phyloP scores from a whole-genome alignment of 495 filamentous ascomycete species.

The Trichoderma virens region DNA sequence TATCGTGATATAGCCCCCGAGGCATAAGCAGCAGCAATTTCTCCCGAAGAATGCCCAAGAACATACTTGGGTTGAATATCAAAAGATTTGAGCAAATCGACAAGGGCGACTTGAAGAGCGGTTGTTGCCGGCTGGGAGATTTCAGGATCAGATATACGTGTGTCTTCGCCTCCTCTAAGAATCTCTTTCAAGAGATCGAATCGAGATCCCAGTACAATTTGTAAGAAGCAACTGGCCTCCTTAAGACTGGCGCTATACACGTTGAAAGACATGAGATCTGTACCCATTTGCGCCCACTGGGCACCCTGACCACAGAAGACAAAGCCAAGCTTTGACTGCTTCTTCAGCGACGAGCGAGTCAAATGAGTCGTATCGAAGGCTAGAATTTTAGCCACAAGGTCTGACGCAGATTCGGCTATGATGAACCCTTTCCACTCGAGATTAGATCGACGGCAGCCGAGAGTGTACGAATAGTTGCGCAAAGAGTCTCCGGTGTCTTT shows the following conservation, averaged over 20 bases:
- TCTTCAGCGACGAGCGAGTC: background rate
- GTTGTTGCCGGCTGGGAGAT: slow-evolving; percentile 36
- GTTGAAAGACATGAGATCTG: slow-evolving; percentile 21
- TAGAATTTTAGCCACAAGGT: background rate
- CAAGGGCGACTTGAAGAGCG: slow-evolving; percentile 44
- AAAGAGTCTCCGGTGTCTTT: background rate
- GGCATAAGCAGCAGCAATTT: slow-evolving; percentile 46
- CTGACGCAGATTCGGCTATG: background rate
- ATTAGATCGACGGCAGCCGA: slow-evolving; percentile 10
- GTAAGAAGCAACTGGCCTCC: slow-evolving; percentile 2
- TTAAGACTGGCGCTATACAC: slow-evolving; percentile 15
- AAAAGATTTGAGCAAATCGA: slow-evolving; percentile 43
- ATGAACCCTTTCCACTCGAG: slow-evolving; percentile 10
- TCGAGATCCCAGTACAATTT: slow-evolving; percentile 15
- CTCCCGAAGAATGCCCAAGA: slow-evolving; percentile 54
- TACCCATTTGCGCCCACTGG: slow-evolving; percentile 38
- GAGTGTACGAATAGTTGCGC: slow-evolving; percentile 12
- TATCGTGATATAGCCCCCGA: slow-evolving; percentile 33
- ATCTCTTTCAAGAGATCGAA: slow-evolving; percentile 23
- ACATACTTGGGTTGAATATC: slow-evolving; percentile 38
- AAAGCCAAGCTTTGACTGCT: slow-evolving; percentile 9
- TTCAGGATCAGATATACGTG: slow-evolving; percentile 21
- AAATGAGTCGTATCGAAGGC: background rate
- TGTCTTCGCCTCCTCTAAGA: slow-evolving; percentile 14
- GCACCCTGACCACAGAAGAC: slow-evolving; percentile 18